Base-by-base conservation (phyloP, 768 basidiomycete species). In the Boletus rubropictus region DNA sequence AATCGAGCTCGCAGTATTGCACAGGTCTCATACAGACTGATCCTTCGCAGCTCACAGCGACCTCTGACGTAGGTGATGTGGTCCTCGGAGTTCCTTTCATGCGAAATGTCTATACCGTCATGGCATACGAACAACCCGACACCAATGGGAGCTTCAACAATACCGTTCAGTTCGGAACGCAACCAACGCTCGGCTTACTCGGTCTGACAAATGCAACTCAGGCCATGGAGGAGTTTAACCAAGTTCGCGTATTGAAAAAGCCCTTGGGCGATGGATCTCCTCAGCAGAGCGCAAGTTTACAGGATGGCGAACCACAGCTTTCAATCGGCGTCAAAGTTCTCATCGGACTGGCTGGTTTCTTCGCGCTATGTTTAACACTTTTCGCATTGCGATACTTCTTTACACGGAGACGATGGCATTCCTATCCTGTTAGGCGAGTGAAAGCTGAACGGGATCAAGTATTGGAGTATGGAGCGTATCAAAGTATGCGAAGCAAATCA, bases 61-160 rank as follows among this genome's bases (percentile, higher is more conserved):
- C 54, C 14, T 63, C 69, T 4, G 55, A 50, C 12, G 66, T 79
- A 15, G 81, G 77, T 1, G 87, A 89, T 62, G 81, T 90, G 68
- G 72, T 90, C 48, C 79, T 90, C 32, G 88, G 86, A 33, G 83
- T 87, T 0, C 81, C 87, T 0, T 90, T 90, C 60, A 67, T 90
- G 56, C 75, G 85, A 10, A 89, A 82, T 56, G 74, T 79, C 4
- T 90, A 91, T 59, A 82, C 79, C 11, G 86, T 91, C 52, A 77
- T 89, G 75, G 82, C 81, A 1, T 87, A 83, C 60, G 70, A 76
- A 38, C 49, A 57, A 1, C 81, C 81, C 3, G 57, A 68, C 39
- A 34, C 62, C 0, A 56, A 72, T 20, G 82, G 82, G 12, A 54
- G 56, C 4, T 80, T 84, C 61, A 66, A 72, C 24, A 44, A 42